Percentiles rank a stretch among this genome's conserved stretches.
These are phyloP conservation scores for Amanita muscaria DNA, from an alignment of 768 basidiomycete species.

Conservation along the genomic window DNA sequence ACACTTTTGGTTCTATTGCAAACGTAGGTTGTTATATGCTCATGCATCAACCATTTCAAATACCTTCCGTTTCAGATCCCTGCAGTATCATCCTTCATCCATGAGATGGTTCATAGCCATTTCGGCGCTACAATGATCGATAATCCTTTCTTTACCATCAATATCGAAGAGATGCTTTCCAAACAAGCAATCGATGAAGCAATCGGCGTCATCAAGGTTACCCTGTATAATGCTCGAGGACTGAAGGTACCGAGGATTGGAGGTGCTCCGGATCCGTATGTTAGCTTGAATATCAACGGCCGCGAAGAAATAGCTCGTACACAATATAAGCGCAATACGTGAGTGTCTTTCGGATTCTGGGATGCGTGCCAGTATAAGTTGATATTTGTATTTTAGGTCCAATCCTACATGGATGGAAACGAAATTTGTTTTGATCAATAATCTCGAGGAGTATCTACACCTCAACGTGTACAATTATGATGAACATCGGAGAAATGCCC, in stretches of 20 bases:
- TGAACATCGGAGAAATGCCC: slow-evolving; percentile 72
- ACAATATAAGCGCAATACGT: slow-evolving; percentile 69
- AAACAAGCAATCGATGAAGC: slow-evolving; percentile 88
- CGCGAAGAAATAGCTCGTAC: slow-evolving; percentile 80
- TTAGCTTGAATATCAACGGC: slow-evolving; percentile 71
- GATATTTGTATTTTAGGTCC: slow-evolving; percentile 33
- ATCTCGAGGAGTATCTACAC: slow-evolving; percentile 66
- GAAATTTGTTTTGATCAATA: slow-evolving; percentile 82
- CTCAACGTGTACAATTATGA: slow-evolving; percentile 82
- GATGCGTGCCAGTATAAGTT: slow-evolving; percentile 5
- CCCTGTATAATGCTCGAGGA: slow-evolving; percentile 70
- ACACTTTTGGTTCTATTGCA: slow-evolving; percentile 85
- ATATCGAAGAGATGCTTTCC: slow-evolving; percentile 89
- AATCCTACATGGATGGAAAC: slow-evolving; percentile 96
- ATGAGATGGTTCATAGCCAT: slow-evolving; percentile 80
- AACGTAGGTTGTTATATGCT: slow-evolving; percentile 41
- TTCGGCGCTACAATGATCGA: slow-evolving; percentile 98
- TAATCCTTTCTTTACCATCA: slow-evolving; percentile 90
- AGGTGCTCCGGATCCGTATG: slow-evolving; percentile 88
- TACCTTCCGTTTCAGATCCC: slow-evolving; percentile 52
- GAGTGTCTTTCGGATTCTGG: slow-evolving; percentile 20
- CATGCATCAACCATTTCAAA: background rate
- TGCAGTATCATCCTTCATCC: slow-evolving; percentile 82
- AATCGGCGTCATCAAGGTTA: slow-evolving; percentile 91
- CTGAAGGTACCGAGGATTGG: slow-evolving; percentile 84